Evolutionary conservation across 306 rosid species (phyloP), one percentile per base, ranked within the genome.

Genomic region (Vigna unguiculata): DNA sequence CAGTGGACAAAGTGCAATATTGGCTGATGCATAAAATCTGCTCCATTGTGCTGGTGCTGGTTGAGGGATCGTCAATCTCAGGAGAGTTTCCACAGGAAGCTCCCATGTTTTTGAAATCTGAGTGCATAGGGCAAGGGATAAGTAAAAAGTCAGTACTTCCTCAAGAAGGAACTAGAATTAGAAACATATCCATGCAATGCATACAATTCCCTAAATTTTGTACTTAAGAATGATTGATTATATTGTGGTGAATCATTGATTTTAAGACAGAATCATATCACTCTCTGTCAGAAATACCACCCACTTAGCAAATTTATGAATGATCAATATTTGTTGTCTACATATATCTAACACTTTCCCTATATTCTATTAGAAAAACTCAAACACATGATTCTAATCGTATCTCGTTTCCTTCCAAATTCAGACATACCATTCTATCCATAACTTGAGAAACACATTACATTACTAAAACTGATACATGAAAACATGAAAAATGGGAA

Each of bases 1-100:
- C 2, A 95, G 74, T 0, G 97, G 99, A 79, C 99, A 92, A 19
- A 92, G 87, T 59, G 88, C 91, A 8, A 95, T 88, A 78, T 95
- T 95, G 54, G 99, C 93, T 16, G 99, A 92, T 54, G 87, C 25
- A 75, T 88, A 88, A 83, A 89, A 87, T 85, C 97, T 85, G 85
- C 89, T 92, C 97, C 99, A 92, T 66, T 89, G 90, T 0, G 92
- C 72, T 15, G 99, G 96, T 66, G 86, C 80, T 21, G 97, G 85
- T 61, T 83, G 90, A 51, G 97, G 97, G 76, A 92, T 90, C 38
- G 97, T 92, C 84, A 95, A 88, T 86, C 88, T 95, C 71, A 92
- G 77, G 69, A 95, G 77, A 81, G 85, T 30, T 13, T 88, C 66
- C 57, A 95, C 90, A 19, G 97, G 97, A 53, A 85, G 74, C 80